Percentiles rank a stretch among this genome's conserved stretches.
These are phyloP conservation scores for Flaveria linearis DNA, from an alignment of 129 eudicot species.

Conservation along the genomic window DNA sequence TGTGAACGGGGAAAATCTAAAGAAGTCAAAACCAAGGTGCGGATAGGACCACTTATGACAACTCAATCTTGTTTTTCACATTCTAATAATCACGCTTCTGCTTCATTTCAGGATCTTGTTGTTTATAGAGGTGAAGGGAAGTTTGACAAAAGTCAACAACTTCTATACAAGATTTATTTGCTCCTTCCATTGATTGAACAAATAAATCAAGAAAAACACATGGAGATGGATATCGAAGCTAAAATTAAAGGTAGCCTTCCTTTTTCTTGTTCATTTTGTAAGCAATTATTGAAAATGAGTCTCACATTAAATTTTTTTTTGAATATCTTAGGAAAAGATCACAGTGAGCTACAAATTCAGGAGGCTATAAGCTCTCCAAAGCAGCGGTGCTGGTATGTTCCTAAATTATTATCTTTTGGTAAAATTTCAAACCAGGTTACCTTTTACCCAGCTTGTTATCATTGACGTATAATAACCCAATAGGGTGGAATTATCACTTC, in stretches of 20 bases:
- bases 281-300: constrained; percentile 2
- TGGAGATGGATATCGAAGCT: constrained; percentile 69
- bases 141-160: constrained; percentile 49
- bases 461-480: neutral
- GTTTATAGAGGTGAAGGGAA: constrained; percentile 45
- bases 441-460: neutral
- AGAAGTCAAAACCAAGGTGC: constrained; percentile 54
- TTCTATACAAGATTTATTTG: constrained; percentile 59
- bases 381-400: constrained; percentile 63
- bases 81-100: neutral
- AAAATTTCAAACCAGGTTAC: neutral
- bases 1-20: constrained; percentile 48
- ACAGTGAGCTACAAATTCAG: constrained; percentile 49
- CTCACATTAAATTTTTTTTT: constrained; percentile 8
- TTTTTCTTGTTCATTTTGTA: neutral
- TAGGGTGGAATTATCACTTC: neutral
- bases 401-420: neutral
- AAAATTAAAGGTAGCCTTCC: constrained; percentile 58
- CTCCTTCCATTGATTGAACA: constrained; percentile 76
- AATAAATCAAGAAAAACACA: constrained; percentile 59
- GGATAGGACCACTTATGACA: constrained; percentile 11
- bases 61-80: constrained; percentile 1
- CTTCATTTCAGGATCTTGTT: constrained; percentile 54
- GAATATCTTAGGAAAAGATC: constrained; percentile 44
- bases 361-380: constrained; percentile 47